A percentile compares a stretch with the other conserved stretches of the same genome.
Conservation (phyloP, 192 early-diverging fungal species). For the Backusella psychrophila region DNA sequence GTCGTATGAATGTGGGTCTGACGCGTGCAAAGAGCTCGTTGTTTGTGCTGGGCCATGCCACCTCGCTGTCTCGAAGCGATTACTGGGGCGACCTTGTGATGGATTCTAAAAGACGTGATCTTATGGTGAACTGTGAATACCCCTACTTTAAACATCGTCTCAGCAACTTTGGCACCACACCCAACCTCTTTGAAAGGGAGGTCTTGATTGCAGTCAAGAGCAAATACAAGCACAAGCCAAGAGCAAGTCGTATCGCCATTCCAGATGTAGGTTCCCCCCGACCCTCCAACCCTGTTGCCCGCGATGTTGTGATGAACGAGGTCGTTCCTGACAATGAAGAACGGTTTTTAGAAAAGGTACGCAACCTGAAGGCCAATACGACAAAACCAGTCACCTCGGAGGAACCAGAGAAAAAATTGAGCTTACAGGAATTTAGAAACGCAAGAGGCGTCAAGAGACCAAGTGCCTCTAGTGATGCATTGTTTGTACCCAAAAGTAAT, state of each 20-base stretch:
- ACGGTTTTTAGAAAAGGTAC: background rate
- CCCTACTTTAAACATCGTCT: background rate
- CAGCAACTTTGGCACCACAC: background rate
- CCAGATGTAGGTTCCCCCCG: background rate
- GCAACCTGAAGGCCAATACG: background rate
- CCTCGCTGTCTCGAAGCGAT: conserved; percentile 54
- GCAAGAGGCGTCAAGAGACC: background rate
- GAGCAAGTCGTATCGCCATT: background rate
- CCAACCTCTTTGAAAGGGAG: background rate
- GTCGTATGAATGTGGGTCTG: conserved; percentile 91
- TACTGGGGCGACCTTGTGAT: conserved; percentile 76
- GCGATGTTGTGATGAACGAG: background rate
- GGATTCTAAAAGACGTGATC: conserved; percentile 52
- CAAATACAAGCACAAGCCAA: background rate
- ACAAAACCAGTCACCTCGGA: background rate
- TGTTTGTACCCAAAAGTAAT: background rate
- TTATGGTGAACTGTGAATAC: background rate
- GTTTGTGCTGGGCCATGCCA: conserved; percentile 75
- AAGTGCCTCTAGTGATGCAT: background rate
- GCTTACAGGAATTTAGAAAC: background rate
- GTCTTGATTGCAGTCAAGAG: background rate
- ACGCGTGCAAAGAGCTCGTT: conserved; percentile 84
- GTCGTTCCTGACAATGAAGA: background rate
- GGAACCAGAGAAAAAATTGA: background rate
- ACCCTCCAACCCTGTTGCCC: background rate